Conservation (phyloP, 2,329 filamentous ascomycete genomes). For the Aspergillus sp. region DNA sequence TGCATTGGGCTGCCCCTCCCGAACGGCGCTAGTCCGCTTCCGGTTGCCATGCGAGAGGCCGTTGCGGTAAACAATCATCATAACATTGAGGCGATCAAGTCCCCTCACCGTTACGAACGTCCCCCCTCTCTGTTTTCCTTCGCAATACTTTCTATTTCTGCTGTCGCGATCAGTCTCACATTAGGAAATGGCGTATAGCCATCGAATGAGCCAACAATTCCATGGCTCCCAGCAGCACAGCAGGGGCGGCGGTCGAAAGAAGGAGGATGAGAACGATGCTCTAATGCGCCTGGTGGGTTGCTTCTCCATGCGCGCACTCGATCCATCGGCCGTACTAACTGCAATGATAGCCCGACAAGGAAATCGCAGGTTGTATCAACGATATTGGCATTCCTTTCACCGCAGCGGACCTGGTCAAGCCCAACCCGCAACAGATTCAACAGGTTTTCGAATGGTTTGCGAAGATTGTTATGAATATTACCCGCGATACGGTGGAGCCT, state of each 20-base stretch:
- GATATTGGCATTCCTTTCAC: slow-evolving; percentile 93
- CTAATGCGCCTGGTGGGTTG: slow-evolving; percentile 56
- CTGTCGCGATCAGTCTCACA: slow-evolving; percentile 1
- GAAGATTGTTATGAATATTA: slow-evolving; percentile 89
- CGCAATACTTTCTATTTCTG: neutral
- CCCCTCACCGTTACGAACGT: neutral
- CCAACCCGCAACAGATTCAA: slow-evolving; percentile 90
- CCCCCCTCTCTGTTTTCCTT: slow-evolving; percentile 6
- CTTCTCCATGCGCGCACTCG: neutral
- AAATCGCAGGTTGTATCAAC: slow-evolving; percentile 95
- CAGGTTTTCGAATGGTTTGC: slow-evolving; percentile 98
- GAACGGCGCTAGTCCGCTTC: slow-evolving; percentile 29
- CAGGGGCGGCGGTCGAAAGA: slow-evolving; percentile 49
- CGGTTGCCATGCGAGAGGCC: slow-evolving; percentile 23
- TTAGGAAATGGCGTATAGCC: slow-evolving; percentile 49
- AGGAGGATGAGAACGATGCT: slow-evolving; percentile 58
- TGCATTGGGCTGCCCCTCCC: slow-evolving; percentile 28
- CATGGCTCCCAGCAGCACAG: slow-evolving; percentile 48
- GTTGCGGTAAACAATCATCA: slow-evolving; percentile 38
- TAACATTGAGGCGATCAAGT: slow-evolving; percentile 22
- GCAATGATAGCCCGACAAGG: slow-evolving; percentile 57
- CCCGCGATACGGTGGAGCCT: slow-evolving; percentile 87
- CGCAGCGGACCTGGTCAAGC: slow-evolving; percentile 84
- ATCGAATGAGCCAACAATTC: slow-evolving; percentile 54
- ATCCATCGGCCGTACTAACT: neutral